phyloP scores from a whole-genome alignment of 2,329 filamentous ascomycete genomes.

The Monilinia laxa region DNA sequence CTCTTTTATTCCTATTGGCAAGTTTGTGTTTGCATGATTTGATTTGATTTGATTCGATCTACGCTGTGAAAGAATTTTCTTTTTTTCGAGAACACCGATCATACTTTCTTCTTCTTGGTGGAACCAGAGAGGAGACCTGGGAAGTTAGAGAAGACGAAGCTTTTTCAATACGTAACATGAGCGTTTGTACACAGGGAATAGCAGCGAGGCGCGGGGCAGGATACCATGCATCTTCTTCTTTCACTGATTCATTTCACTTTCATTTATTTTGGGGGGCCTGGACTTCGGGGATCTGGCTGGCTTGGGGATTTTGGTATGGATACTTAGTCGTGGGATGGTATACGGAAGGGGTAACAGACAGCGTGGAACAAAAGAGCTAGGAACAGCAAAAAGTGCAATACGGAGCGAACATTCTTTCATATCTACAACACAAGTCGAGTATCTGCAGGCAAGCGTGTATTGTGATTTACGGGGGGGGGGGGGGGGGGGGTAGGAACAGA shows the following conservation, averaged over 20 bases:
- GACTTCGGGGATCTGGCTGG: neutral
- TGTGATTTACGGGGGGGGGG: constrained; percentile 6
- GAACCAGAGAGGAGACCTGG: neutral
- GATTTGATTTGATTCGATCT: constrained; percentile 9
- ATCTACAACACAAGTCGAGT: neutral
- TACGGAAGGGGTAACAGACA: neutral
- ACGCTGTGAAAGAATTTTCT: constrained; percentile 2
- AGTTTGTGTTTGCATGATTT: neutral
- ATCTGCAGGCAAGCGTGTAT: constrained; percentile 8
- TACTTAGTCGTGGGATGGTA: neutral
- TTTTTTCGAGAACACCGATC: constrained; percentile 7
- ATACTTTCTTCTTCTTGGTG: neutral
- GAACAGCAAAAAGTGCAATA: neutral
- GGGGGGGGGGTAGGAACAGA: neutral
- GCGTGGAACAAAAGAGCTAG: neutral
- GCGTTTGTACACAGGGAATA: neutral
- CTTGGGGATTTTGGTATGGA: neutral
- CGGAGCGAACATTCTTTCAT: neutral
- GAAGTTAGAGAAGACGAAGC: neutral
- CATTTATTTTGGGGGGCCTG: neutral
- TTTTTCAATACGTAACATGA: neutral
- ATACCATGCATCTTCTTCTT: constrained; percentile 11
- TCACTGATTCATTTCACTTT: neutral
- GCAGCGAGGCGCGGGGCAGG: neutral
- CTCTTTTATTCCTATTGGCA: neutral